A percentile compares a stretch with the other conserved stretches of the same genome.
These are phyloP conservation scores for Teratosphaeria nubilosa DNA, from an alignment of 2,329 filamentous ascomycete species.

Conservation along the genomic window DNA sequence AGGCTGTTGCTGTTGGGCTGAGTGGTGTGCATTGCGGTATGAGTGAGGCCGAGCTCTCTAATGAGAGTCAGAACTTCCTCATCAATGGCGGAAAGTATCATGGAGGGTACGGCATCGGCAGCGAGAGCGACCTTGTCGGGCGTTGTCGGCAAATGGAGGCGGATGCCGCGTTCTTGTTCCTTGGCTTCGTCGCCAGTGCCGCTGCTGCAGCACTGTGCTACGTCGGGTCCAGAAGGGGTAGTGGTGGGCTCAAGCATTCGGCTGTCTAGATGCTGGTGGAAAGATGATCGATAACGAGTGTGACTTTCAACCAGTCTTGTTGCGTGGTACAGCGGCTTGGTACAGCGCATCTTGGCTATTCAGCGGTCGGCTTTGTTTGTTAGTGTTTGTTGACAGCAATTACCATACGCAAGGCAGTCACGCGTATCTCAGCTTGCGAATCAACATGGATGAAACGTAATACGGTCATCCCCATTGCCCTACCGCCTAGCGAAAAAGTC, in stretches of 20 bases:
- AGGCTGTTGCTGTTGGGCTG: slow-evolving; percentile 14
- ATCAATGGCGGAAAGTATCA: slow-evolving; percentile 12
- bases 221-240: slow-evolving; percentile 4
- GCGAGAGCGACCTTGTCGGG: not conserved
- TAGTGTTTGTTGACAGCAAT: not conserved
- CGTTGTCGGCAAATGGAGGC: slow-evolving; percentile 15
- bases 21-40: slow-evolving; percentile 7
- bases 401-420: not conserved
- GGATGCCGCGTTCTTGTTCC: slow-evolving; percentile 16
- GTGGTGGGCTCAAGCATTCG: slow-evolving; percentile 1
- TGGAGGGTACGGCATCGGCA: not conserved
- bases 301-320: not conserved
- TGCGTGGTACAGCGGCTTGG: not conserved
- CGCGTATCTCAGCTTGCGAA: not conserved
- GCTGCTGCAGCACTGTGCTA: slow-evolving; percentile 8
- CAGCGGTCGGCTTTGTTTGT: not conserved
- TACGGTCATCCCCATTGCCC: not conserved
- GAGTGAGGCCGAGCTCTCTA: not conserved
- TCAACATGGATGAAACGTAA: not conserved
- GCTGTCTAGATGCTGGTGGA: not conserved
- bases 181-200: slow-evolving; percentile 9
- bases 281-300: not conserved
- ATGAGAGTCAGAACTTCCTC: slow-evolving; percentile 1
- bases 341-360: not conserved
- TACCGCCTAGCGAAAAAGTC: slow-evolving; percentile 10